Evolutionary conservation across 2,329 filamentous ascomycete species (phyloP).

Genomic region (Cylindrodendrum hubeiense): DNA sequence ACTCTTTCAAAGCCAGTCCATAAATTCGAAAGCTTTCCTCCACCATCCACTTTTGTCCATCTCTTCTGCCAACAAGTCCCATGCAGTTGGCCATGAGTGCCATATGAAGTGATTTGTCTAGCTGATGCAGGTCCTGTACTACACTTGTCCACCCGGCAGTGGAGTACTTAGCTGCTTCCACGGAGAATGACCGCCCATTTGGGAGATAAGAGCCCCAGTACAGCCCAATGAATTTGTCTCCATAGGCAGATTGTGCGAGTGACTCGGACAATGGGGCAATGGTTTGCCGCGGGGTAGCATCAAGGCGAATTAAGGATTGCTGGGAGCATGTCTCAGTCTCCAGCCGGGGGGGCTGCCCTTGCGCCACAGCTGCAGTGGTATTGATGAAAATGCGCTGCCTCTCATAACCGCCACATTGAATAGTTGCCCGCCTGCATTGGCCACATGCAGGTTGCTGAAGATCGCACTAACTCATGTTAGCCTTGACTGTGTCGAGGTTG

Average conservation of each 20-base stretch:
- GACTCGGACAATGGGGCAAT: neutral
- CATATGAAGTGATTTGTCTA: neutral
- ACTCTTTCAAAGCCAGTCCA: neutral
- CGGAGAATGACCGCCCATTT: neutral
- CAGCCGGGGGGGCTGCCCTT: neutral
- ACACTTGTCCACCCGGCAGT: conserved; percentile 5
- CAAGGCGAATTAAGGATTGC: neutral
- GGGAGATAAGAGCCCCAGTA: conserved; percentile 4
- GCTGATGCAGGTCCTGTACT: conserved; percentile 2
- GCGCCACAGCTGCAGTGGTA: neutral
- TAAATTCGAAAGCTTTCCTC: neutral
- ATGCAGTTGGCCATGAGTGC: conserved; percentile 1
- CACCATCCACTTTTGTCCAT: neutral
- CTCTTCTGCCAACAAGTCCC: neutral
- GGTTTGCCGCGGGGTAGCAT: neutral
- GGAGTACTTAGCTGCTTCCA: neutral
- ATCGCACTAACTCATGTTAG: conserved; percentile 1
- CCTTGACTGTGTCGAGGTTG: neutral
- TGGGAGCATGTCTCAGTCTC: neutral
- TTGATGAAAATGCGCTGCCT: conserved; percentile 2
- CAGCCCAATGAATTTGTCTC: neutral
- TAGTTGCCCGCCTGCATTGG: neutral
- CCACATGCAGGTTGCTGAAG: conserved; percentile 6
- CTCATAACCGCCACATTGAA: conserved; percentile 6
- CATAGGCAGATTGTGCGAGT: neutral